Evolutionary conservation across 2,329 filamentous ascomycete species (phyloP).

Genomic region (Talaromyces sp.): DNA sequence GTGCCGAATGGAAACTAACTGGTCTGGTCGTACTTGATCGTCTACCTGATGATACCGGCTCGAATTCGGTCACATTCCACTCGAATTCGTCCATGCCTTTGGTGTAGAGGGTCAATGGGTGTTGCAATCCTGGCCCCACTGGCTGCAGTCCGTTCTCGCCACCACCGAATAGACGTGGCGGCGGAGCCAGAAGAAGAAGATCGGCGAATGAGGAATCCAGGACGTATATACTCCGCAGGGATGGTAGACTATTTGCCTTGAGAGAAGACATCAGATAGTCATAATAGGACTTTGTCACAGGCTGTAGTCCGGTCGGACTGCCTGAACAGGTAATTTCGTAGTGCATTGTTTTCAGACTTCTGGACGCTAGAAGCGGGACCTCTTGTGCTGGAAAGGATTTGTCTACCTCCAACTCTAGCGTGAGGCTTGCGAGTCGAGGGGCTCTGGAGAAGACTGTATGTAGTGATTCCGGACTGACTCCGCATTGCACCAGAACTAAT

Average conservation of each 20-base stretch:
- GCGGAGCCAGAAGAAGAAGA: constrained; percentile 68
- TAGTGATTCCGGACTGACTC: constrained; percentile 50
- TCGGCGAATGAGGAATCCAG: constrained; percentile 81
- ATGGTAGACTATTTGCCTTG: constrained; percentile 69
- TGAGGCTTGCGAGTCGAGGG: constrained; percentile 45
- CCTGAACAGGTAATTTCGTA: constrained; percentile 69
- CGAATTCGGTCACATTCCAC: constrained; percentile 63
- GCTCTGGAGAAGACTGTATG: constrained; percentile 43
- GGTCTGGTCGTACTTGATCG: constrained; percentile 42
- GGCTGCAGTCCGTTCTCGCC: constrained; percentile 28
- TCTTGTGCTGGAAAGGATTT: constrained; percentile 55
- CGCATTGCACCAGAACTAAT: constrained; percentile 69
- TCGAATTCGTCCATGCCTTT: constrained; percentile 66
- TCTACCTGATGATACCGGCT: constrained; percentile 42
- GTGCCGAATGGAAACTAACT: constrained; percentile 44
- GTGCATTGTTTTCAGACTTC: constrained; percentile 67
- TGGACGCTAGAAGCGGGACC: constrained; percentile 64
- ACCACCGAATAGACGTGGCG: constrained; percentile 52
- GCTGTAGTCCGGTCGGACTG: constrained; percentile 55
- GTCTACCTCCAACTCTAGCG: constrained; percentile 55
- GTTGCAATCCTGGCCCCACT: constrained; percentile 43
- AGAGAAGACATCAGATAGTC: constrained; percentile 81
- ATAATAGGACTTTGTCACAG: constrained; percentile 65
- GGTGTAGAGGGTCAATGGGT: constrained; percentile 61
- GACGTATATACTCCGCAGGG: constrained; percentile 74